phyloP scores from a whole-genome alignment of 306 rosid species.

The Casuarina glauca region DNA sequence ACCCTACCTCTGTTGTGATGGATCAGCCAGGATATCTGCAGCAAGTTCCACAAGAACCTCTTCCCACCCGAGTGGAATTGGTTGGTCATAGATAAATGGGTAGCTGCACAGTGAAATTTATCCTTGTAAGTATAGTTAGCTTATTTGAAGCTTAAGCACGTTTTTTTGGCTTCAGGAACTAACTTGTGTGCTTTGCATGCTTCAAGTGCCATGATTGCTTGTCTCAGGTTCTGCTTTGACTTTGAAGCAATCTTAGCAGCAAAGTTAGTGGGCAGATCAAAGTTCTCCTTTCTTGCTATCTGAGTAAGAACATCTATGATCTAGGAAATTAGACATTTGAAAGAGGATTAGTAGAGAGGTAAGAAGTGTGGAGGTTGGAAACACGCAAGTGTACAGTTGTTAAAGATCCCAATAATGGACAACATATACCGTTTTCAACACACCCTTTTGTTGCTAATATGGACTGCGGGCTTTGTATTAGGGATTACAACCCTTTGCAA shows the following conservation, averaged over 20 bases:
- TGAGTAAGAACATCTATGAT: slow-evolving; percentile 67
- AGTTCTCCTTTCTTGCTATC: slow-evolving; percentile 64
- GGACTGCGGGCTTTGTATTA: no score
- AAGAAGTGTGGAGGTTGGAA: neutral
- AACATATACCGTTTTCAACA: no score
- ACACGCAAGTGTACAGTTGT: neutral
- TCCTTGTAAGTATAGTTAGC: slow-evolving; percentile 26
- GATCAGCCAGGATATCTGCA: slow-evolving; percentile 69
- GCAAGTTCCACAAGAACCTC: slow-evolving; percentile 63
- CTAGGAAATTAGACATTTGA: slow-evolving; percentile 38
- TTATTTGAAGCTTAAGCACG: neutral
- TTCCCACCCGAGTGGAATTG: slow-evolving; percentile 86
- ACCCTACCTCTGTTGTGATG: slow-evolving; percentile 60
- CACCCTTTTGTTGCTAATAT: no score
- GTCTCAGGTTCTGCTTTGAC: slow-evolving; percentile 76
- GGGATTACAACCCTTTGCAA: no score
- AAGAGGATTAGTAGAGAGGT: slow-evolving; percentile 4
- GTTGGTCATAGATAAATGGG: slow-evolving; percentile 84
- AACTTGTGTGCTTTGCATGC: slow-evolving; percentile 91
- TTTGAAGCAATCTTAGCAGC: slow-evolving; percentile 72
- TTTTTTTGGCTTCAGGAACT: slow-evolving; percentile 14
- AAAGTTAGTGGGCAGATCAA: slow-evolving; percentile 67
- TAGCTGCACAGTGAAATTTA: slow-evolving; percentile 47
- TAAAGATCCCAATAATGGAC: neutral
- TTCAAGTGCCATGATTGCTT: slow-evolving; percentile 90